Evolutionary conservation across 2,329 filamentous ascomycete genomes (phyloP), one percentile per base, ranked within the genome.

Genomic region (Endothia cerciana): DNA sequence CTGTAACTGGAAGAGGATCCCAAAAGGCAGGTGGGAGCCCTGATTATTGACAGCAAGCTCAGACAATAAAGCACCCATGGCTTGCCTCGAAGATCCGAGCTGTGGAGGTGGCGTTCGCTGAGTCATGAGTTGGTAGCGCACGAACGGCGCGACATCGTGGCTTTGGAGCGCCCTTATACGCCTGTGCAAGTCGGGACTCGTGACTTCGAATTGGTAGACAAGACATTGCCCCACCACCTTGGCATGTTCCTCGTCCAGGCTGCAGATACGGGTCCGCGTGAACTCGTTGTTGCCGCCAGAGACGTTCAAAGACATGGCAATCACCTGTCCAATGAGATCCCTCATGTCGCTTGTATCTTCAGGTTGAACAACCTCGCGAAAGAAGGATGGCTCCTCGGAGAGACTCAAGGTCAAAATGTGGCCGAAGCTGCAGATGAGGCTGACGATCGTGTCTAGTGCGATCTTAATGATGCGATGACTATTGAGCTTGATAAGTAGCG

Each of bases 1-100:
- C 60, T 90, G 83, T 5, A 91, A 77, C 70, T 91, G 89, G 71
- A 87, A 91, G 6, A 86, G 78, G 0, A 89, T 72, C 0, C 77
- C 73, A 68, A 88, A 91, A 5, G 85, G 77, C 65, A 86, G 70
- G 1, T 69, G 62, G 30, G 74, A 63, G 56, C 74, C 74, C 1
- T 70, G 60, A 19, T 76, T 69, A 70, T 74, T 70, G 60, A 71
- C 13, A 0, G 41, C 17, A 1, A 80, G 70, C 8, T 73, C 73
- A 7, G 70, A 69, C 25, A 77, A 76, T 49, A 86, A 76, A 8
- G 65, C 58, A 1, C 51, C 58, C 71, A 80, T 71, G 60, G 70
- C 69, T 62, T 65, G 64, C n/a, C 62, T 59, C 38, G 55, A 76
- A 43, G 41, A 62, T 5, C 55, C 4, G 0, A 43, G 67, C 49